Conservation (phyloP, 495 filamentous ascomycete genomes). For the Choiromyces venosus region DNA sequence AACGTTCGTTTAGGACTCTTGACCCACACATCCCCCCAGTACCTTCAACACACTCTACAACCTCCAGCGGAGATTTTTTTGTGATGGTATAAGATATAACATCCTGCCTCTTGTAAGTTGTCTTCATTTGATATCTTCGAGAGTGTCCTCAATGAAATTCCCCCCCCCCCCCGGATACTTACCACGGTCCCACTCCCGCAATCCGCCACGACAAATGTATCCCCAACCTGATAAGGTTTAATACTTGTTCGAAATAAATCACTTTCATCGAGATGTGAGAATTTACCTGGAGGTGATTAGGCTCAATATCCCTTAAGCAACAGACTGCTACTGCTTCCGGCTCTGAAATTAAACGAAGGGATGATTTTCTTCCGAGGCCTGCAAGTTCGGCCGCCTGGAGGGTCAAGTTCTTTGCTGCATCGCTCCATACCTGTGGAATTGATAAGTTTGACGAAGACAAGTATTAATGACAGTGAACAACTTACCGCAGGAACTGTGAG, state of each 20-base stretch:
- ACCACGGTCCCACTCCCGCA: constrained; percentile 66
- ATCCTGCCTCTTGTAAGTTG: constrained; percentile 27
- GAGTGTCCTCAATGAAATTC: neutral
- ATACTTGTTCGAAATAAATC: neutral
- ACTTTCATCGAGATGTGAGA: neutral
- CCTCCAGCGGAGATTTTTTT: constrained; percentile 47
- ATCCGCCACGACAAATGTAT: constrained; percentile 69
- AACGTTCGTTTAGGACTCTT: constrained; percentile 60
- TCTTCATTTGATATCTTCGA: neutral
- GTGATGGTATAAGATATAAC: constrained; percentile 50
- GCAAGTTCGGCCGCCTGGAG: constrained; percentile 48
- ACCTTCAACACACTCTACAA: constrained; percentile 62
- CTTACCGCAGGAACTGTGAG: constrained; percentile 51
- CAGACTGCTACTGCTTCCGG: constrained; percentile 46
- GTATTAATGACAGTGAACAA: neutral
- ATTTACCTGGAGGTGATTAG: constrained; percentile 19
- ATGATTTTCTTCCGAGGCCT: constrained; percentile 49
- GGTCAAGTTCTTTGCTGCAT: constrained; percentile 50
- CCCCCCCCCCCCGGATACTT: neutral
- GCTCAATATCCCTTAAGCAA: constrained; percentile 20
- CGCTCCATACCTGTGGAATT: constrained; percentile 47
- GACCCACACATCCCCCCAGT: constrained; percentile 61
- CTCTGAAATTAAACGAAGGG: constrained; percentile 54
- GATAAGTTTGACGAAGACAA: neutral
- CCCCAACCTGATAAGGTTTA: constrained; percentile 46